phyloP scores from a whole-genome alignment of 768 basidiomycete genomes.

The Clitopilus passeckerianus region DNA sequence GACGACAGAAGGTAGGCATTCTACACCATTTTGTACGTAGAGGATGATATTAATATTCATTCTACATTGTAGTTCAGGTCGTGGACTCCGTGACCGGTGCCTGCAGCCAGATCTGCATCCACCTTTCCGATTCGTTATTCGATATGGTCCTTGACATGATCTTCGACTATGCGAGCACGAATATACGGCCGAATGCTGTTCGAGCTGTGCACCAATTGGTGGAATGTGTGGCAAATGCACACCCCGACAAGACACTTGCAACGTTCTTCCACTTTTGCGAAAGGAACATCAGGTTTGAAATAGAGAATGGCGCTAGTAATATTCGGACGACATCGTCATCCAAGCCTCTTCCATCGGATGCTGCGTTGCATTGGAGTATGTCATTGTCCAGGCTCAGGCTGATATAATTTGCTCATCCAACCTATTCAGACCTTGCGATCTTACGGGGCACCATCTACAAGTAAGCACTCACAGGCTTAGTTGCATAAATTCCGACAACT shows the following conservation, averaged over 20 bases:
- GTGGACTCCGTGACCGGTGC: slow-evolving; percentile 74
- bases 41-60: not conserved
- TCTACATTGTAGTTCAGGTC: slow-evolving; percentile 49
- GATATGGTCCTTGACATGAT: slow-evolving; percentile 81
- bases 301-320: slow-evolving; percentile 82
- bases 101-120: slow-evolving; percentile 73
- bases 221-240: slow-evolving; percentile 78
- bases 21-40: not conserved
- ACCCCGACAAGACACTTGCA: slow-evolving; percentile 70
- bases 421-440: slow-evolving; percentile 58
- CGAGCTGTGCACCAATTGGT: slow-evolving; percentile 84
- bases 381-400: slow-evolving; percentile 5
- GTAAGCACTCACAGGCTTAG: slow-evolving; percentile 32
- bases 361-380: slow-evolving; percentile 85
- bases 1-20: slow-evolving; percentile 51
- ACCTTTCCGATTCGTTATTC: slow-evolving; percentile 69
- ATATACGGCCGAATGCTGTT: slow-evolving; percentile 80
- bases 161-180: slow-evolving; percentile 76
- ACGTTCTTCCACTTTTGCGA: slow-evolving; percentile 76
- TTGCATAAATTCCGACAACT: too few relatives aligned
- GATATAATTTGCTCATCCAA: slow-evolving; percentile 3
- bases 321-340: slow-evolving; percentile 67
- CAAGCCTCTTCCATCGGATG: slow-evolving; percentile 69
- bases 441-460: slow-evolving; percentile 77
- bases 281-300: slow-evolving; percentile 64